Conservation (phyloP, 2,329 filamentous ascomycete genomes). For the Trichophyton verrucosum region DNA sequence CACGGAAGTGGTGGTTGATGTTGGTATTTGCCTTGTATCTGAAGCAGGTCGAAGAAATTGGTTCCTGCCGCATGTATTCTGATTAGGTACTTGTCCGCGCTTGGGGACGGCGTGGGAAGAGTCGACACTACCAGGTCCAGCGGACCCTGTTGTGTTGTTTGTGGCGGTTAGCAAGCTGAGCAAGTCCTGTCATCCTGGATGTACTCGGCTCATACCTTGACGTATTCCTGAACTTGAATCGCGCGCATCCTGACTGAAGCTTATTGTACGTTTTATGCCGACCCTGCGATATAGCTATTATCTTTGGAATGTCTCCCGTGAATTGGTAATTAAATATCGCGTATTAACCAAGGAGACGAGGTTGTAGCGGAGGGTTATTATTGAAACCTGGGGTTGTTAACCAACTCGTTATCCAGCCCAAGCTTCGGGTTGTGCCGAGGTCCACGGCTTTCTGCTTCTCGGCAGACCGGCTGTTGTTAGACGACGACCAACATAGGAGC, state of each 20-base stretch:
- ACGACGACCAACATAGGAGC: no score
- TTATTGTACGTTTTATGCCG: neutral
- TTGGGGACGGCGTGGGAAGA: conserved; percentile 62
- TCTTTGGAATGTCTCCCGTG: neutral
- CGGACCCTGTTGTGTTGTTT: conserved; percentile 47
- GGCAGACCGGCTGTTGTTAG: no score
- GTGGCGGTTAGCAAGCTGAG: neutral
- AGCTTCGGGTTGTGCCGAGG: neutral
- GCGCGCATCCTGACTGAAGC: conserved; percentile 50
- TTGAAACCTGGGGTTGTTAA: neutral
- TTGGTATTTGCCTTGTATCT: conserved; percentile 93
- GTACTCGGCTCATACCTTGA: conserved; percentile 44
- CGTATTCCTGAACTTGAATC: conserved; percentile 61
- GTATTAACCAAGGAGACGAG: no score
- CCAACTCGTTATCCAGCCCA: neutral
- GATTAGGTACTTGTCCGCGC: conserved; percentile 68
- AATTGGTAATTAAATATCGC: neutral
- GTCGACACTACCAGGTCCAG: conserved; percentile 62
- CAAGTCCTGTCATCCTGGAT: neutral
- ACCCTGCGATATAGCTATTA: neutral
- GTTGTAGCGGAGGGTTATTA: neutral
- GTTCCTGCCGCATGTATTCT: conserved; percentile 74
- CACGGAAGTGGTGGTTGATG: conserved; percentile 80
- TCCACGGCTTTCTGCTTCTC: neutral
- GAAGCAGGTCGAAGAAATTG: conserved; percentile 96